These are phyloP conservation scores for Mycena polygramma DNA, from an alignment of 768 basidiomycete genomes.

Conservation along the genomic window DNA sequence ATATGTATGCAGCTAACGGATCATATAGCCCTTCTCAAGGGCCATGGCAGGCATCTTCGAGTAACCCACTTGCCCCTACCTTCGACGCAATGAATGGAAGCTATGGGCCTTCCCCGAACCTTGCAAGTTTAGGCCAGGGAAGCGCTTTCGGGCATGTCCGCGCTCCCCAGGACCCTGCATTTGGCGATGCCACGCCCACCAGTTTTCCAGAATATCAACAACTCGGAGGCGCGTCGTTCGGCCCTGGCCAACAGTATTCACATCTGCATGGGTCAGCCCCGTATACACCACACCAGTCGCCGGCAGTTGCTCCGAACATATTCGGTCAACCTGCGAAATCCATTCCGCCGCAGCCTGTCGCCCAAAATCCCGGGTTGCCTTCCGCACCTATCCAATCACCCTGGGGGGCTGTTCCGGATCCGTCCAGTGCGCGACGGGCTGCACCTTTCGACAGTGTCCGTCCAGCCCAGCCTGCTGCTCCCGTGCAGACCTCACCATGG, in stretches of 20 bases:
- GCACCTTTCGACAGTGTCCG: slow-evolving; percentile 60
- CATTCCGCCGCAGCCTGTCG: slow-evolving; percentile 33
- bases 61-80: slow-evolving; percentile 30
- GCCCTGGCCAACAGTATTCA: slow-evolving; percentile 36
- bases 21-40: slow-evolving; percentile 50
- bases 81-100: slow-evolving; percentile 34
- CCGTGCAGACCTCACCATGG: slow-evolving; percentile 55
- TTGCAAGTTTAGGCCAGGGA: slow-evolving; percentile 26
- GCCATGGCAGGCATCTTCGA: slow-evolving; percentile 51
- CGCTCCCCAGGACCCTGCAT: slow-evolving; percentile 22
- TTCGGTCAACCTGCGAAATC: slow-evolving; percentile 36
- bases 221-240: slow-evolving; percentile 20
- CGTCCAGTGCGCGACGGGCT: slow-evolving; percentile 46
- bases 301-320: slow-evolving; percentile 20
- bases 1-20: slow-evolving; percentile 52
- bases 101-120: slow-evolving; percentile 27
- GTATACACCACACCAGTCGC: slow-evolving; percentile 28
- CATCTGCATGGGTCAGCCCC: slow-evolving; percentile 29
- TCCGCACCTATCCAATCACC: slow-evolving; percentile 48
- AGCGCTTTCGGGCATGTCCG: slow-evolving; percentile 30
- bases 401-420: slow-evolving; percentile 51
- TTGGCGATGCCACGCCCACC: slow-evolving; percentile 19
- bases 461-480: slow-evolving; percentile 49
- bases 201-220: slow-evolving; percentile 29
- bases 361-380: slow-evolving; percentile 34